Evolutionary conservation across 164 flowering plant species (phyloP), one percentile per base, ranked within the genome.

Genomic region (Stephania japonica): DNA sequence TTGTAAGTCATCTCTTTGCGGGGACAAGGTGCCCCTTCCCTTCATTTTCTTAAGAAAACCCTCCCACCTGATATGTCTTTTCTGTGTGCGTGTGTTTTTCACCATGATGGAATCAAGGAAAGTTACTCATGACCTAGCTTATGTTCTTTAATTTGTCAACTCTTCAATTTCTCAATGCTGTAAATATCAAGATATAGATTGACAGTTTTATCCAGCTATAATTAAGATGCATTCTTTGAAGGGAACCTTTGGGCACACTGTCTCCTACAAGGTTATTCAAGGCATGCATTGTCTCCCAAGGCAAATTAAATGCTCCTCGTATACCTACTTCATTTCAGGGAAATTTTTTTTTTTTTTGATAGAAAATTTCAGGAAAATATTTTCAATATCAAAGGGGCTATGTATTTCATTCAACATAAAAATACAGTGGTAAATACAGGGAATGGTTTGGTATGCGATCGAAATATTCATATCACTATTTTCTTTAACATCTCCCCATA

Each of bases 1-100:
- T 66, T 69, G n/a, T 69, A 23, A 25, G 66, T 63, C 61, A 68
- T 64, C 74, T 21, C 74, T 41, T 18, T 16, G 23, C 61, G 38
- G 74, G 24, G 61, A 72, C 74, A 72, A 0, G 50, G 27, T 53
- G 65, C 73, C 73, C 73, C 42, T 25, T 65, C 10, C 26, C 38
- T 68, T 42, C 47, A 68, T 24, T 25, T 26, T 24, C 67, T 65
- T 6, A 5, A 59, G 64, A 4, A 59, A 59, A 24, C n/a, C 25
- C 63, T 4, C 25, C n/a, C 64, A 21, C 21, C 64, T 59, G 23
- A 18, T 59, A 6, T 59, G 23, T 21, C 4, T 32, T 32, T 0
- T 59, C 3, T 32, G 38, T 32, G 38, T 32, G 38, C 4, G 38
- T 59, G 21, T 59, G 64, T 59, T 59, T 59, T 21, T 59, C 25